Base-by-base conservation (phyloP, 129 eudicot species). In the Glebionis coronaria region DNA sequence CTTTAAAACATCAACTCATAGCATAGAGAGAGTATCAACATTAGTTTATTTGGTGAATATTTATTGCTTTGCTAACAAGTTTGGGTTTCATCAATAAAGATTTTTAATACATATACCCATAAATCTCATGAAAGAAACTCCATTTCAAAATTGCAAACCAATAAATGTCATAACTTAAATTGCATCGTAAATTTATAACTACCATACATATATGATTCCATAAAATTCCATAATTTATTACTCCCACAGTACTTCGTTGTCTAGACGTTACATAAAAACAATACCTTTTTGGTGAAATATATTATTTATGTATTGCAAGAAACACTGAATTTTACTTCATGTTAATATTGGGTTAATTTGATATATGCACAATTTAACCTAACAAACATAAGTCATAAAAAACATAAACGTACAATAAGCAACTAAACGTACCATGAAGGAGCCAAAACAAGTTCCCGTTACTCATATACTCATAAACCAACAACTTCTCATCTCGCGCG, bases 371-470 rank as follows among this genome's bases (percentile, higher is more conserved):
- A 15, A 29, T 28, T 15, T 13, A 15, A 20, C n/a, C n/a, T n/a
- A n/a, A n/a, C n/a, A n/a, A n/a, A n/a, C n/a, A n/a, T n/a, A n/a
- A n/a, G n/a, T n/a, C n/a, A n/a, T n/a, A n/a, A n/a, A n/a, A n/a
- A n/a, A n/a, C n/a, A n/a, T n/a, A n/a, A n/a, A n/a, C n/a, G n/a
- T n/a, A n/a, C n/a, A n/a, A n/a, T n/a, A n/a, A n/a, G n/a, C n/a
- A n/a, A n/a, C n/a, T n/a, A n/a, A 14, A 72, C 79, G 16, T 60
- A 84, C 90, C 87, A 60, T 84, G 90, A 74, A 84, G 84, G 61
- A 84, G 86, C 76, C 76, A 78, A 65, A 75, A 76, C 68, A 84
- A 80, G 82, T 84, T 84, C 21, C 90, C 90, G 81, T 76, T 79
- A 60, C 69, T 64, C 70, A 79, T 64, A 62, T 57, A 84, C 29